Conservation (phyloP, 176 grass and related monocot genomes). For the barley (Hordeum vulgare) region DNA sequence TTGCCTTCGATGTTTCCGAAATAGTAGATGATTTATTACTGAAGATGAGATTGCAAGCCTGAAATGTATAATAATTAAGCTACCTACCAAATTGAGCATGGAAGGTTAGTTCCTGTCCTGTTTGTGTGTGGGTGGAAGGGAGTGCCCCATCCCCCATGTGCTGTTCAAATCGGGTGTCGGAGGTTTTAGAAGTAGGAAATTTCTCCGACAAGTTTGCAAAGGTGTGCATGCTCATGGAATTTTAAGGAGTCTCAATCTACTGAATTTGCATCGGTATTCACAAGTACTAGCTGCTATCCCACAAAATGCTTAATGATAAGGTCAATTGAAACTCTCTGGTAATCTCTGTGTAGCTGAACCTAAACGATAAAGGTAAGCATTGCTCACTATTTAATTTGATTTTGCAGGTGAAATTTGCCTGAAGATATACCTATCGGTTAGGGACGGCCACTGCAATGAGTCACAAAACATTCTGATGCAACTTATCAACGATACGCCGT, state of each 20-base stretch:
- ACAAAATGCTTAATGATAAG: not conserved
- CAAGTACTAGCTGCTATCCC: not conserved
- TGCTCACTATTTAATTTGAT: not conserved
- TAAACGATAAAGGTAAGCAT: not conserved
- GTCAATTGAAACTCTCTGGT: not conserved
- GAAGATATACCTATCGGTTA: constrained; percentile 44
- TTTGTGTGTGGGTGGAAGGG: not conserved
- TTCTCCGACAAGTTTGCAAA: not conserved
- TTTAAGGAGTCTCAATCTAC: not conserved
- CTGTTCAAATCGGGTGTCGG: not conserved
- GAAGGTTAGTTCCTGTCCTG: not conserved
- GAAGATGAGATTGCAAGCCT: not conserved
- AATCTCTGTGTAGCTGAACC: not conserved
- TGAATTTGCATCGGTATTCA: not conserved
- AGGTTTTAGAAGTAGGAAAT: not conserved
- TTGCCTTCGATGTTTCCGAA: not conserved
- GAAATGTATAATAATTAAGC: no score
- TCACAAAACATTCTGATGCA: not conserved
- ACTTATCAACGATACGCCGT: constrained; percentile 27
- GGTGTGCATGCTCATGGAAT: not conserved
- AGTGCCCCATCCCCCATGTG: not conserved
- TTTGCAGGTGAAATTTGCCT: constrained; percentile 79
- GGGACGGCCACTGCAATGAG: constrained; percentile 21
- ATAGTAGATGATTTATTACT: not conserved
- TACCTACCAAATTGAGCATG: not conserved